A percentile compares a stretch with the other conserved stretches of the same genome.
phyloP scores from a whole-genome alignment of 306 rosid species.

The Carpinus viminea region DNA sequence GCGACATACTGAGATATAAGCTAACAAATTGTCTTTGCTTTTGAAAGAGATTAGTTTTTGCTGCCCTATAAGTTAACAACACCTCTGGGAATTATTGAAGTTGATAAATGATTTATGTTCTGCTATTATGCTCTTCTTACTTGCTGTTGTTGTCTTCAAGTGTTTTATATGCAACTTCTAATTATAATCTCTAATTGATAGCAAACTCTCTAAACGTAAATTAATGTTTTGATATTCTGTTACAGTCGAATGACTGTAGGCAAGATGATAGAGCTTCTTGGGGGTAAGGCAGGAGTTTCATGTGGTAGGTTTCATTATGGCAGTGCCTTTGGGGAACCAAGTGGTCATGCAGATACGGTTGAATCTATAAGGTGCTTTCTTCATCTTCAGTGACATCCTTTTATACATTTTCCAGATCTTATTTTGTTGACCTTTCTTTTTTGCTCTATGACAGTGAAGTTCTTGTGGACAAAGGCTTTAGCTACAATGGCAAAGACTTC shows the following conservation, averaged over 20 bases:
- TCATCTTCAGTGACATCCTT: slow-evolving; percentile 9
- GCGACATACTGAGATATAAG: not conserved
- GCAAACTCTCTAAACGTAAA: not conserved
- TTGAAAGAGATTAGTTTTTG: not conserved
- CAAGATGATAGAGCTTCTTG: slow-evolving; percentile 98
- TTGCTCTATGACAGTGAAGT: slow-evolving; percentile 62
- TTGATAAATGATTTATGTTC: not conserved
- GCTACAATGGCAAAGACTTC: slow-evolving; percentile 87
- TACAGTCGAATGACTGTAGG: slow-evolving; percentile 98
- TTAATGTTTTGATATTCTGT: slow-evolving; percentile 25
- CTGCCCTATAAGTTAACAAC: too few relatives aligned
- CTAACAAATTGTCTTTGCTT: not conserved
- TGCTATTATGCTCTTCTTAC: not conserved
- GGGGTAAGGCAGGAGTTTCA: slow-evolving; percentile 96
- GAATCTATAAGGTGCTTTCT: slow-evolving; percentile 73
- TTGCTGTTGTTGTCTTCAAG: slow-evolving; percentile 2
- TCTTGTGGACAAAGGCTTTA: slow-evolving; percentile 78
- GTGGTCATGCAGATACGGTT: slow-evolving; percentile 99
- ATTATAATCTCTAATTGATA: not conserved
- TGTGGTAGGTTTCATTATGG: slow-evolving; percentile 96
- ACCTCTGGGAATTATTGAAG: not conserved
- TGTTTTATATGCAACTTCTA: not conserved
- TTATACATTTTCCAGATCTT: slow-evolving; percentile 15
- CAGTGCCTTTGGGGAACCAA: slow-evolving; percentile 96
- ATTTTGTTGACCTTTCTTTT: slow-evolving; percentile 17